Base-by-base conservation (phyloP, 192 early-diverging fungal genomes). In the Coemansia furcata region DNA sequence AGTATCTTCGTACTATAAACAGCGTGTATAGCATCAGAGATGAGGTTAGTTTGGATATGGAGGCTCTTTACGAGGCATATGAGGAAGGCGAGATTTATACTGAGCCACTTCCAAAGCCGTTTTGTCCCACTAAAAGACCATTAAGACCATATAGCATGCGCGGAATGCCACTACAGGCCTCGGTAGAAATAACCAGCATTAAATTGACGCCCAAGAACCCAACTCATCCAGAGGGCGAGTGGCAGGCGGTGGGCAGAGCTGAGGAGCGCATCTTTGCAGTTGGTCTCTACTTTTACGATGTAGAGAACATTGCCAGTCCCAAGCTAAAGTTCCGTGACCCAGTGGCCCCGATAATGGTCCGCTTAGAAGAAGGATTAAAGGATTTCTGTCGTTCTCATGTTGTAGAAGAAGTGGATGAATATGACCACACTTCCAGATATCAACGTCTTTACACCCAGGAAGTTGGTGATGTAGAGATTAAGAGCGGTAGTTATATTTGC, bases 201-300 rank as follows among this genome's bases (percentile, higher is more conserved):
- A 57, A 79, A 9, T 64, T 94, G 46, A 86, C 86, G 4, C 89
- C 88, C 26, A 87, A 88, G 37, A 86, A 86, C 17, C 84, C 89
- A 0, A 60, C 32, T 1, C 88, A 85, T 60, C 57, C 70, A 10
- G 88, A 87, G n/a, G 65, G 67, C 23, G 63, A 36, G 8, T 94
- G 91, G 92, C 88, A 94, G 50, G 76, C 90, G 2, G 89, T 92
- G 60, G 92, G 84, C 6, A 90, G 87, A 80, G 72, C 76, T 8
- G 84, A 88, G 67, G 92, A 94, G 65, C 73, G 81, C 37, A 89
- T 94, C 29, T 77, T 88, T 6, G 89, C 92, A 0, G 87, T 88
- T 0, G 91, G 90, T 6, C 80, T 93, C 29, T 87, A 87, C 69
- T 92, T 91, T 73, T 91, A 91, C 69, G 82, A 85, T 44, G 68